Base-by-base conservation (phyloP, 108 stramenopile species). In the Stephanodiscus minutulus region DNA sequence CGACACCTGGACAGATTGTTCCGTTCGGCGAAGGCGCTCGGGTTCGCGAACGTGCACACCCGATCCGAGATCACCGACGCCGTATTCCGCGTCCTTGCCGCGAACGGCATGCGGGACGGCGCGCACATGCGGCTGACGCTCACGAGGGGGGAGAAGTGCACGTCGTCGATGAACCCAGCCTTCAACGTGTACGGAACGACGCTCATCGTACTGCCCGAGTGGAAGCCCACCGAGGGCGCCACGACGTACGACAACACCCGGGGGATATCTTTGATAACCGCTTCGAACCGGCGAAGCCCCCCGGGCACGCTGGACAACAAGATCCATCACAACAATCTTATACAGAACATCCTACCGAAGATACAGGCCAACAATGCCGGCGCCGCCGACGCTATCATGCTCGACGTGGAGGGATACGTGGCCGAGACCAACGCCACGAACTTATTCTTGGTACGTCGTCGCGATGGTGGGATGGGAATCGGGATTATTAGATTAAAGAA, bases 181-280 rank as follows among this genome's bases (percentile, higher is more conserved):
- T 97, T 97, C 72, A 96, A 96, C 75, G 89, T 95, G 7, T 95
- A 95, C 55, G 97, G 97, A 13, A 95, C 94, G 35, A 96, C 94
- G 17, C 73, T 98, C 22, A 92, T 96, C 47, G 88, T 96, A 48
- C 61, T 96, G 15, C 84, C 96, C 6, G 97, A 98, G 70, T 96
- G 91, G 90, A 96, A 96, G 70, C 89, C 95, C 0, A 88, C 91
- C 2, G 92, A 90, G 68, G 91, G 90, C 49, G 86, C 86, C 9
- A 97, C 96, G 0, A 96, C 92, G 0, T 94, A 96, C 64, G 93
- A 97, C 73, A 96, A 96, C 60, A 82, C 83, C 7, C 83, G 73
- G 13, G 97, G 97, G 28, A 85, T 96, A 8, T 61, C 81, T 5
- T 81, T 98, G 1, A 93, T 97, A 56, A 87, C 95, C 35, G 89